Percentiles rank a stretch among this genome's conserved stretches.
Evolutionary conservation across 169 alveolate genomes (phyloP).

Genomic region (Amoebophrya sp.): DNA sequence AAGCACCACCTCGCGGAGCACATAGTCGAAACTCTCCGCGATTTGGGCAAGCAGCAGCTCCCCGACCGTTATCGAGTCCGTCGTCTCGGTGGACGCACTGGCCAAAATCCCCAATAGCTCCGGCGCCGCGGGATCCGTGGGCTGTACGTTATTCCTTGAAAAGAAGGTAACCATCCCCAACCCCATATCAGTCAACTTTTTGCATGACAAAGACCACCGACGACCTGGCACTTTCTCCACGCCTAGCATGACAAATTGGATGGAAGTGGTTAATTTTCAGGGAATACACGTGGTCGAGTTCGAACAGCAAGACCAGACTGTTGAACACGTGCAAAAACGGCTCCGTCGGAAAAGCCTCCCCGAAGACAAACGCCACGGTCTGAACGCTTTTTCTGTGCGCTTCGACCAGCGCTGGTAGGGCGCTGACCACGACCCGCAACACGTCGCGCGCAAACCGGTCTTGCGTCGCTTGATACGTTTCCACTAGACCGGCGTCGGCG

Average conservation of each 20-base stretch:
- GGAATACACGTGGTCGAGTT: background rate
- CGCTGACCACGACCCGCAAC: background rate
- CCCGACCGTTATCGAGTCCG: background rate
- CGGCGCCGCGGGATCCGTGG: no score
- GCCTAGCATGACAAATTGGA: no score
- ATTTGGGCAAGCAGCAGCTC: background rate
- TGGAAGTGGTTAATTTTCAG: no score
- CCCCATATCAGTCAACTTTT: no score
- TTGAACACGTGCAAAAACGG: constrained; percentile 6
- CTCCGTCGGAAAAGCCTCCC: background rate
- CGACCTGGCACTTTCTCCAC: no score
- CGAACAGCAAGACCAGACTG: background rate
- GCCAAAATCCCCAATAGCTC: no score
- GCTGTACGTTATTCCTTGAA: no score
- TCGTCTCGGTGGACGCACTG: no score
- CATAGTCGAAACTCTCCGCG: background rate
- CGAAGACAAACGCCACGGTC: background rate
- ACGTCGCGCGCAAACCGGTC: background rate
- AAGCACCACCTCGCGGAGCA: background rate
- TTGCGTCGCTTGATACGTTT: no score
- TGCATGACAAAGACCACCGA: no score
- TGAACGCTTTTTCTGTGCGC: background rate
- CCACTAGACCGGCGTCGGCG: no score
- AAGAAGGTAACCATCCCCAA: no score
- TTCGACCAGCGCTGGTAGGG: background rate